Evolutionary conservation across 306 rosid species (phyloP).

Genomic region (Cucumis cinereus): DNA sequence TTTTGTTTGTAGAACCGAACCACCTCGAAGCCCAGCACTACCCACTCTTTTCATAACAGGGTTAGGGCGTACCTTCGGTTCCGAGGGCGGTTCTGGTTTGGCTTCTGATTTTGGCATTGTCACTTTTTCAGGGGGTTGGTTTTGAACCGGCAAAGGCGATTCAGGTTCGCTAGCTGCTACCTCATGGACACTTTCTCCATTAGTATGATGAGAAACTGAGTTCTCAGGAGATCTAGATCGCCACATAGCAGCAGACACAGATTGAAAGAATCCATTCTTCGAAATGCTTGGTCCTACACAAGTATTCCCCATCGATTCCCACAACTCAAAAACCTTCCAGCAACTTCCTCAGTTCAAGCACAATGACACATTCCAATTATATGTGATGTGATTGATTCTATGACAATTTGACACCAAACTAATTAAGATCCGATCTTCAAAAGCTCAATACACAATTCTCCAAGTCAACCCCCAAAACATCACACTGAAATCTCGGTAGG

Average conservation of each 20-base stretch:
- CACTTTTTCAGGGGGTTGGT: constrained; percentile 79
- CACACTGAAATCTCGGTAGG: neutral
- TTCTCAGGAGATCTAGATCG: constrained; percentile 43
- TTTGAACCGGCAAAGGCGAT: constrained; percentile 61
- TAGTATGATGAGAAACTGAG: constrained; percentile 43
- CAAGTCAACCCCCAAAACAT: constrained; percentile 43
- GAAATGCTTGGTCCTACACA: constrained; percentile 90
- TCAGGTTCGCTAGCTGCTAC: constrained; percentile 34
- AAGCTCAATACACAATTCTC: constrained; percentile 9
- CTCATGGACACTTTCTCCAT: constrained; percentile 31
- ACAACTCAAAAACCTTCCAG: constrained; percentile 13
- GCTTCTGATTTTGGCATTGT: constrained; percentile 49
- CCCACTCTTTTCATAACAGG: constrained; percentile 64
- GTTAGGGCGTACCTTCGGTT: constrained; percentile 29
- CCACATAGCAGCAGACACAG: constrained; percentile 94
- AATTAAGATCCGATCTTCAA: constrained; percentile 33
- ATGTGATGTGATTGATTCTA: constrained; percentile 1
- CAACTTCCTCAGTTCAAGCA: constrained; percentile 19
- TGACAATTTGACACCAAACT: constrained; percentile 9
- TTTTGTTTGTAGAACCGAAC: constrained; percentile 56
- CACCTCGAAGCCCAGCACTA: constrained; percentile 83
- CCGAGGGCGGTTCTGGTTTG: constrained; percentile 19
- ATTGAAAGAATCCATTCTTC: constrained; percentile 73
- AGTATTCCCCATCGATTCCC: constrained; percentile 66
- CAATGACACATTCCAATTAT: constrained; percentile 29